phyloP scores from a whole-genome alignment of 1,284 basidiomycete genomes.

The Leccinum subrobustum region DNA sequence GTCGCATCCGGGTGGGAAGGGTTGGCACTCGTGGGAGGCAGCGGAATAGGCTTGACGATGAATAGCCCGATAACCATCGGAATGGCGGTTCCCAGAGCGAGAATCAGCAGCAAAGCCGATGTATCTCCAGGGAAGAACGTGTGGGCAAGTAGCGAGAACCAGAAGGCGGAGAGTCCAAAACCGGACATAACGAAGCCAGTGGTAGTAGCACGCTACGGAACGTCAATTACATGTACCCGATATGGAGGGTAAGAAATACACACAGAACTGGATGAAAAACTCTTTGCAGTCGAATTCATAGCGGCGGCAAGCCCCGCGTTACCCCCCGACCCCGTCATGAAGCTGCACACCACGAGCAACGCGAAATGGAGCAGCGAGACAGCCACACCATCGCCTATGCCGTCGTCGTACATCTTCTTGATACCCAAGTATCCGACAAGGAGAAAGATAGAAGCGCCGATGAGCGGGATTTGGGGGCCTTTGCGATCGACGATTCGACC shows the following conservation, averaged over 20 bases:
- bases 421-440: conserved; percentile 69
- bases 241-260: conserved; percentile 20
- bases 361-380: conserved; percentile 34
- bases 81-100: conserved; percentile 67
- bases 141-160: conserved; percentile 71
- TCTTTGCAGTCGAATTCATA: conserved; percentile 67
- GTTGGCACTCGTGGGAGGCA: conserved; percentile 30
- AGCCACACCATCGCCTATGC: conserved; percentile 31
- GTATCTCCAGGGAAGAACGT: conserved; percentile 69
- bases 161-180: conserved; percentile 83
- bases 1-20: not conserved
- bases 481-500: conserved; percentile 65
- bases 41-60: conserved; percentile 59
- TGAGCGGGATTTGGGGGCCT: conserved; percentile 56
- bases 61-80: conserved; percentile 70
- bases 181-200: conserved; percentile 77
- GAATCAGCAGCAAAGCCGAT: conserved; percentile 64
- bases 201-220: conserved; percentile 61
- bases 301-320: conserved; percentile 55
- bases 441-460: conserved; percentile 49
- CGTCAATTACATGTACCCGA: not conserved
- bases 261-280: conserved; percentile 54
- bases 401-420: conserved; percentile 56
- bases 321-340: conserved; percentile 62
- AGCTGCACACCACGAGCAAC: conserved; percentile 48